Evolutionary conservation across 1,139 yeast species (phyloP), one percentile per base, ranked within the genome.

Genomic region (Suhomyces guaymorum): DNA sequence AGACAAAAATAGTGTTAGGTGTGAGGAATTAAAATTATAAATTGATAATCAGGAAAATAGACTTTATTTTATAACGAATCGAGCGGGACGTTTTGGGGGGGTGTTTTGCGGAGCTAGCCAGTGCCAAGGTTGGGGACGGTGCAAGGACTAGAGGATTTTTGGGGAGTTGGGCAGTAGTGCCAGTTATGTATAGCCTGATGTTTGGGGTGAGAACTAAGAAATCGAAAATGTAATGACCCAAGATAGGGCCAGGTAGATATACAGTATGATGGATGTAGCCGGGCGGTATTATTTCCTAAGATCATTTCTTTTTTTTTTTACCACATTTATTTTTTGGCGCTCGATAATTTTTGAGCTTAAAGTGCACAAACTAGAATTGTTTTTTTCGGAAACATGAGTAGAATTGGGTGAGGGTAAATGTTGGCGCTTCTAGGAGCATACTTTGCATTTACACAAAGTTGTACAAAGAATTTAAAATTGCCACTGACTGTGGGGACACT

Each of bases 261-360:
- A 29, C 12, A 18, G 11, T n/a, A 10, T n/a, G 24, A 13, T 19
- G 30, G 32, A 22, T 28, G 35, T 22, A 27, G 21, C 24, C 24
- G 27, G 32, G 32, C 32, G 24, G 28, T 24, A 26, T 24, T 30
- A 24, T 26, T 33, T 26, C n/a, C 20, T 18, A 12, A 28, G 31
- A 33, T 21, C 30, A 29, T 33, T 33, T 33, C 37, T 33, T 33
- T 33, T 33, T 33, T 33, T 33, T 33, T 33, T 15, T 19, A 14
- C 19, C 15, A 28, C 26, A 17, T 14, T 15, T 28, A 28, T 28
- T 28, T 28, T 28, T 22, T n/a, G 17, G 13, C 15, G 20, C 15
- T 12, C 22, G 23, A 22, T 32, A 26, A 22, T 26, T 25, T 25
- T 21, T 29, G 26, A 13, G 22, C 17, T 11, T n/a, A 5, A 7